Conservation (phyloP, 23 red algal species). For the Pyropia haitanensis region DNA sequence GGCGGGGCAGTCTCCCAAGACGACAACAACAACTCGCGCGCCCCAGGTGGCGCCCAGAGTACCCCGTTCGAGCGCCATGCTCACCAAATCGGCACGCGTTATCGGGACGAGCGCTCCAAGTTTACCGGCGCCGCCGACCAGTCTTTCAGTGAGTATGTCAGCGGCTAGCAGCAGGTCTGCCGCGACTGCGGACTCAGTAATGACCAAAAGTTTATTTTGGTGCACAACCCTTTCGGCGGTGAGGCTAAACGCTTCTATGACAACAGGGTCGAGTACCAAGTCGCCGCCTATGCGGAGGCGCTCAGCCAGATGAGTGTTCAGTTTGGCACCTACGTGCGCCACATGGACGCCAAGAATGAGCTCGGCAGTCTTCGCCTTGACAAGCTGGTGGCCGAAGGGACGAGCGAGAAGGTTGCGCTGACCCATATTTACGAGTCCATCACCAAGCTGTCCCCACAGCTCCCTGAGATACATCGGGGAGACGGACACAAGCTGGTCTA, state of each 20-base stretch:
- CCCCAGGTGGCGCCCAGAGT: too few relatives aligned
- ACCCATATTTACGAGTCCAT: constrained; percentile 9
- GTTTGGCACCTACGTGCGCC: constrained; percentile 11
- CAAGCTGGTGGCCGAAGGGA: constrained; percentile 7
- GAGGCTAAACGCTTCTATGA: constrained; percentile 17
- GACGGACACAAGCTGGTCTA: too few relatives aligned
- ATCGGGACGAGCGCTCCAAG: constrained; percentile 3
- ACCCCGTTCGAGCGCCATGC: neutral
- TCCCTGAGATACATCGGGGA: constrained; percentile 8
- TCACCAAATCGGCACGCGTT: constrained; percentile 15
- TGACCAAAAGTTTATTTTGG: constrained; percentile 1
- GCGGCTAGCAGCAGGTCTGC: constrained; percentile 7
- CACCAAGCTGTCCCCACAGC: constrained; percentile 7
- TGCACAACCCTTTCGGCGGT: constrained; percentile 11
- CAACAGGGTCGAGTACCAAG: constrained; percentile 4
- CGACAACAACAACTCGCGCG: too few relatives aligned
- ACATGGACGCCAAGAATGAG: constrained; percentile 15
- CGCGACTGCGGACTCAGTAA: constrained; percentile 9
- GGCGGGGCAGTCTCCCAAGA: too few relatives aligned
- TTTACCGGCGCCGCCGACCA: constrained; percentile 10
- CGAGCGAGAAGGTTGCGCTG: neutral
- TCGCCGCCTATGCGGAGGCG: constrained; percentile 3
- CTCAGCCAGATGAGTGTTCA: constrained; percentile 4
- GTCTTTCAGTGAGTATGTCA: constrained; percentile 18
- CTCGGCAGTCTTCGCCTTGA: neutral